Evolutionary conservation across 345 rosid genomes (phyloP).

Genomic region (Eucalyptus cladocalyx): DNA sequence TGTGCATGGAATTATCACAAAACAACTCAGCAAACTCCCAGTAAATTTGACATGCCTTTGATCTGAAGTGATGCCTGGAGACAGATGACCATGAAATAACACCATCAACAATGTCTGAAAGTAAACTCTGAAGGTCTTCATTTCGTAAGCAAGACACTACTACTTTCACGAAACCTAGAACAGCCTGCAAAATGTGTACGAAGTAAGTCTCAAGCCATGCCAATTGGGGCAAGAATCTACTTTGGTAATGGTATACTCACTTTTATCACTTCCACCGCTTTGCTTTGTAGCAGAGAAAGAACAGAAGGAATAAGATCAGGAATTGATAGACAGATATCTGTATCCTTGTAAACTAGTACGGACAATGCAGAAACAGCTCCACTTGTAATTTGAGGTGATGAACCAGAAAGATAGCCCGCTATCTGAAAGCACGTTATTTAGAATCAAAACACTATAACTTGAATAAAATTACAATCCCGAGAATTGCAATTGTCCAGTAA

Average conservation of each 20-base stretch:
- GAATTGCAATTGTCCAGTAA: no score
- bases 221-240: background rate
- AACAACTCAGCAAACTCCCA: background rate
- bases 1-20: background rate
- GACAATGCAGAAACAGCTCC: constrained; percentile 95
- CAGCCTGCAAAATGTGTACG: constrained; percentile 37
- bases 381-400: constrained; percentile 86
- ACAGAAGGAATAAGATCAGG: constrained; percentile 69
- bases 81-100: constrained; percentile 77
- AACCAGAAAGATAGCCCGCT: constrained; percentile 78
- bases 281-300: constrained; percentile 73
- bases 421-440: constrained; percentile 15
- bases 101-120: constrained; percentile 32
- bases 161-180: constrained; percentile 80
- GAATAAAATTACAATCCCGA: background rate
- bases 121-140: constrained; percentile 50
- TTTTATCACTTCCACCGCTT: constrained; percentile 73
- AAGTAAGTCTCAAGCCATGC: background rate
- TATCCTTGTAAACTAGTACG: constrained; percentile 52
- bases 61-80: constrained; percentile 79
- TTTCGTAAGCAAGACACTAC: constrained; percentile 60
- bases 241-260: constrained; percentile 10
- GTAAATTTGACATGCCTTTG: constrained; percentile 32
- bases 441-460: background rate
- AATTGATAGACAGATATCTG: constrained; percentile 40